A percentile compares a stretch with the other conserved stretches of the same genome.
Evolutionary conservation across 2,329 filamentous ascomycete genomes (phyloP).

Genomic region (Cladorrhinum sp.): DNA sequence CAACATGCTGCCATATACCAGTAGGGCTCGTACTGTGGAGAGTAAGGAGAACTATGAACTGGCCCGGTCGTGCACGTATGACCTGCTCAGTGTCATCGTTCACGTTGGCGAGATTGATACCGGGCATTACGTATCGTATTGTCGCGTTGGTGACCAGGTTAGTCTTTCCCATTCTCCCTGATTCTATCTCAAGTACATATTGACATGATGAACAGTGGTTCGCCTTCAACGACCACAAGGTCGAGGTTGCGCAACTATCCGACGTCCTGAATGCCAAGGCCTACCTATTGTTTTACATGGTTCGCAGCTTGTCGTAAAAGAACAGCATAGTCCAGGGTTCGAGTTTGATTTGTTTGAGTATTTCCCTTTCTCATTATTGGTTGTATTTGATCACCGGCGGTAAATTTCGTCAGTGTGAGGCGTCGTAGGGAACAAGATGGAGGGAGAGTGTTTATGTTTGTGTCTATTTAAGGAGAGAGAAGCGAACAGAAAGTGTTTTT

Average conservation of each 20-base stretch:
- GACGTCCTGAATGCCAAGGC: constrained; percentile 85
- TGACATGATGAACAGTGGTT: constrained; percentile 66
- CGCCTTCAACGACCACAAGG: constrained; percentile 91
- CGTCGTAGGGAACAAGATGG: not conserved
- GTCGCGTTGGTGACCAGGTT: constrained; percentile 71
- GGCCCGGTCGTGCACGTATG: constrained; percentile 71
- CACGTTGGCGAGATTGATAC: constrained; percentile 92
- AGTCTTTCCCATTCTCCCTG: constrained; percentile 24
- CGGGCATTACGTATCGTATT: constrained; percentile 90
- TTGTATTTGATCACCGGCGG: not conserved
- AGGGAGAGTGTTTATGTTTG: not conserved
- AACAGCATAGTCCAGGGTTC: not conserved
- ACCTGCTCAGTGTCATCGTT: constrained; percentile 84
- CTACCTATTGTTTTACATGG: constrained; percentile 86
- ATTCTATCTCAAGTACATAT: constrained; percentile 9
- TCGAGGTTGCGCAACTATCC: constrained; percentile 76
- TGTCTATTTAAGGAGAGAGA: not conserved
- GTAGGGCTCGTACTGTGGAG: constrained; percentile 54
- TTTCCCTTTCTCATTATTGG: not conserved
- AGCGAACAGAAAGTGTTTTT: not conserved
- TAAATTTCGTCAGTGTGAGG: not conserved
- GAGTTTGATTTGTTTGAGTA: not conserved
- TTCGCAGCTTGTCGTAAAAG: constrained; percentile 53
- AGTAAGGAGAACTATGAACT: constrained; percentile 52
- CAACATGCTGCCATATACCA: constrained; percentile 89